Evolutionary conservation across 2,329 filamentous ascomycete species (phyloP).

Genomic region (Colletotrichum sp.): DNA sequence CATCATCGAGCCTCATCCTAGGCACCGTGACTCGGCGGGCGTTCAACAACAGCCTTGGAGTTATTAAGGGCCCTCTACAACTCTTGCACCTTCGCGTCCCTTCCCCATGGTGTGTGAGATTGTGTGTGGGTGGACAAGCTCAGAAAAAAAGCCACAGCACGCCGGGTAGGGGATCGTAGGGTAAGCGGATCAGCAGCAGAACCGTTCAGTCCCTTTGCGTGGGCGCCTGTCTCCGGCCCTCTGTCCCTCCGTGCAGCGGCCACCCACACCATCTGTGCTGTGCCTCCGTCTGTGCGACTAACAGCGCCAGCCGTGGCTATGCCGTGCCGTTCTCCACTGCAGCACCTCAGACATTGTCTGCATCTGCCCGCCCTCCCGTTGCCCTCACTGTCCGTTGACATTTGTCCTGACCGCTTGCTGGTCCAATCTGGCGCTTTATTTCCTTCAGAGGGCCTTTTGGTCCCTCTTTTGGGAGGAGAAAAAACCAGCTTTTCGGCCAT

Average conservation of each 20-base stretch:
- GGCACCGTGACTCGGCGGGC: background rate
- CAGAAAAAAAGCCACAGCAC: background rate
- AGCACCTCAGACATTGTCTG: background rate
- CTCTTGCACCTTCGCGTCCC: background rate
- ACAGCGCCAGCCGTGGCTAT: background rate
- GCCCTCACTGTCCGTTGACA: background rate
- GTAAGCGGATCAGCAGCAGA: background rate
- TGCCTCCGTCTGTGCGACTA: slow-evolving; percentile 5
- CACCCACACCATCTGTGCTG: background rate
- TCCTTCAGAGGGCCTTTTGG: background rate
- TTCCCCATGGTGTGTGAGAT: background rate
- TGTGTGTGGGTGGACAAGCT: background rate
- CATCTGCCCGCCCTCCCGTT: background rate
- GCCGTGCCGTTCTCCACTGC: background rate
- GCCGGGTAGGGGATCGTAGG: background rate
- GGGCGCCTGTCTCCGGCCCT: background rate
- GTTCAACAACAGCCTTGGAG: background rate
- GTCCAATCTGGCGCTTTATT: background rate
- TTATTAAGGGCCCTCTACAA: background rate
- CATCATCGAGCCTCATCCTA: background rate
- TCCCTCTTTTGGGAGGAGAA: background rate
- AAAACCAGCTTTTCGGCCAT: background rate
- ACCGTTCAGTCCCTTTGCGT: background rate
- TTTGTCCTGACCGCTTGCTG: background rate
- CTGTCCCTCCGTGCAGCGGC: background rate